phyloP scores from a whole-genome alignment of 495 filamentous ascomycete genomes.

The Xylaria bambusicola region DNA sequence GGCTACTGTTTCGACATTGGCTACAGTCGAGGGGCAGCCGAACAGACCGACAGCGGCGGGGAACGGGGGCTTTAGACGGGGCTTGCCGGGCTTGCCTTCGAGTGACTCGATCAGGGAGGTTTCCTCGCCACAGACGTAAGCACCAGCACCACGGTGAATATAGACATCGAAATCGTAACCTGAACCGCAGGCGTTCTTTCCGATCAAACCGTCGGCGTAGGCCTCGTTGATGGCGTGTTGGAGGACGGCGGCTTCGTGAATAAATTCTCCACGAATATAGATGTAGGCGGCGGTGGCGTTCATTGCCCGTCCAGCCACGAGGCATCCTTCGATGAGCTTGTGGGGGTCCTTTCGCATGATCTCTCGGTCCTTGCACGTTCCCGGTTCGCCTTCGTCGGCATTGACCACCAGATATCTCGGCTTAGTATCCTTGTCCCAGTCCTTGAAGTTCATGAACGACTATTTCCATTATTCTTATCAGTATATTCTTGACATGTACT shows the following conservation, averaged over 20 bases:
- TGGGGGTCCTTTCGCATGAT: conserved; percentile 99
- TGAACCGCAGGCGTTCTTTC: conserved; percentile 94
- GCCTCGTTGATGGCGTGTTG: conserved; percentile 97
- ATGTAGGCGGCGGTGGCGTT: conserved; percentile 98
- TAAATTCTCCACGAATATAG: conserved; percentile 99
- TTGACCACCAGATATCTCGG: conserved; percentile 97
- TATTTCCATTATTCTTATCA: conserved; percentile 39
- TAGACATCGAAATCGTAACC: conserved; percentile 98
- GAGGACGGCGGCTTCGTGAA: conserved; percentile 91
- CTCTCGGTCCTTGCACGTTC: conserved; percentile 98
- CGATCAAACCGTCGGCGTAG: conserved; percentile 88
- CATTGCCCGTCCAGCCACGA: conserved; percentile 95
- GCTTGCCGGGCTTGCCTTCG: conserved; percentile 98
- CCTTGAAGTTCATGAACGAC: conserved; percentile 99
- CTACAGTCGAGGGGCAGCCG: conserved; percentile 95
- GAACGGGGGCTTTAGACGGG: conserved; percentile 97
- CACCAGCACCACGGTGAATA: conserved; percentile 94
- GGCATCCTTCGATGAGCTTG: conserved; percentile 95
- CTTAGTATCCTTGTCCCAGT: conserved; percentile 97
- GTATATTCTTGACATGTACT: too few species aligned
- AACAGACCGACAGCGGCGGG: conserved; percentile 96
- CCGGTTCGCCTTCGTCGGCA: conserved; percentile 97
- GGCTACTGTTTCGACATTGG: conserved; percentile 96
- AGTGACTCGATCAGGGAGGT: conserved; percentile 97
- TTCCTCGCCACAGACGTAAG: conserved; percentile 97